These are phyloP conservation scores for Cladosporium halotolerans DNA, from an alignment of 2,329 filamentous ascomycete genomes.

Conservation along the genomic window DNA sequence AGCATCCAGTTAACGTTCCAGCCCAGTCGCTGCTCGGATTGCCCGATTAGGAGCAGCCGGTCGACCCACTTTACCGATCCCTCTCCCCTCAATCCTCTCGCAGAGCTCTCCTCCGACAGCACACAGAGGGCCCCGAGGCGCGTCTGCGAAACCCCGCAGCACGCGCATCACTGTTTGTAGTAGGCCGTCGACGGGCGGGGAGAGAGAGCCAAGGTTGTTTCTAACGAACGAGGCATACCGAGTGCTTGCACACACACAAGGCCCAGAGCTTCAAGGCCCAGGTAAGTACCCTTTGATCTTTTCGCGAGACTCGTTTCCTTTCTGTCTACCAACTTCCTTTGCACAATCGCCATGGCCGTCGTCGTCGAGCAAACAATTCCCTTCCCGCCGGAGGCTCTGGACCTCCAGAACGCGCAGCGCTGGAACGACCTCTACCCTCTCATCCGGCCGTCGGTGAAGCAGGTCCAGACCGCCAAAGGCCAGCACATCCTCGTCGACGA, in stretches of 20 bases:
- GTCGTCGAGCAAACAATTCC: conserved; percentile 33
- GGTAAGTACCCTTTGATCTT: not conserved
- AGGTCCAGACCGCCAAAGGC: conserved; percentile 23
- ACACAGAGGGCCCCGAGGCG: not conserved
- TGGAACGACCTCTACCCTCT: conserved; percentile 31
- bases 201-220: not conserved
- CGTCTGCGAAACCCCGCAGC: conserved; percentile 5
- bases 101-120: not conserved
- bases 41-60: not conserved
- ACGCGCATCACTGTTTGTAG: conserved; percentile 11
- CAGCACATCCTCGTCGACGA: conserved; percentile 29
- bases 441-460: conserved; percentile 26
- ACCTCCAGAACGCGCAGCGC: conserved; percentile 26
- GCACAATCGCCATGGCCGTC: conserved; percentile 26
- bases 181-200: conserved; percentile 3
- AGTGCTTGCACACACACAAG: not conserved
- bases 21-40: not conserved
- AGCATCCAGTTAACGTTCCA: no score
- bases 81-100: not conserved
- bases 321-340: not conserved
- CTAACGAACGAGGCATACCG: conserved; percentile 4
- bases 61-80: no score
- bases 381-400: conserved; percentile 23
- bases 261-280: not conserved
- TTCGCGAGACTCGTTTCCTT: not conserved